phyloP scores from a whole-genome alignment of 495 filamentous ascomycete species.

The Penicillium salamii region DNA sequence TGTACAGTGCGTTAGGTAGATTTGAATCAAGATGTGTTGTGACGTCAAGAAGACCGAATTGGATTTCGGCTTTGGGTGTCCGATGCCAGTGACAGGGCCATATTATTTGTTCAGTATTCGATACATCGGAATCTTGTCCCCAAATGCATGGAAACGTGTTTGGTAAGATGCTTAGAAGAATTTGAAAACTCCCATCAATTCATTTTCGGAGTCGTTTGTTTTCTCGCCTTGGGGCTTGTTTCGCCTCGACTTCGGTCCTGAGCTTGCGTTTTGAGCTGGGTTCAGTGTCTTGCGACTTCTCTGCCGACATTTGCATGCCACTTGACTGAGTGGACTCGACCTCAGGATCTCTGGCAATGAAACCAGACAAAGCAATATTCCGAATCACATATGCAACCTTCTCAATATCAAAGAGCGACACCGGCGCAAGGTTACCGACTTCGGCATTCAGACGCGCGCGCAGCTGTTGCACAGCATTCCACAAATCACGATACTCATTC shows the following conservation, averaged over 20 bases:
- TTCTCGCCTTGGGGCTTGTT: background rate
- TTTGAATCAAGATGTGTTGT: background rate
- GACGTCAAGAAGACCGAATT: background rate
- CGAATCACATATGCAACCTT: constrained; percentile 62
- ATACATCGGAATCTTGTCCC: too few species aligned
- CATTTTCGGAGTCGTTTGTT: background rate
- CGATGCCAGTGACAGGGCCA: background rate
- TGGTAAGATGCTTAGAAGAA: too few species aligned
- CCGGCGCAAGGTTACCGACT: constrained; percentile 7
- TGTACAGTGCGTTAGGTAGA: too few species aligned
- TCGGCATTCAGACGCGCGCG: constrained; percentile 38
- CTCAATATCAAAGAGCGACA: constrained; percentile 61
- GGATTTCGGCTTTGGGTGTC: background rate
- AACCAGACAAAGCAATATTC: constrained; percentile 30
- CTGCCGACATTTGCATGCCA: background rate
- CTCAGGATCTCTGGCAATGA: background rate
- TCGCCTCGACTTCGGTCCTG: background rate
- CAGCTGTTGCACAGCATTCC: constrained; percentile 41
- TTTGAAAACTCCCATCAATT: background rate
- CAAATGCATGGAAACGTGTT: too few species aligned
- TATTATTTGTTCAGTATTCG: too few species aligned
- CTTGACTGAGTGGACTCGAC: background rate
- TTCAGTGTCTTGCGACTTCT: background rate
- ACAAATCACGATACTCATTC: constrained; percentile 60
- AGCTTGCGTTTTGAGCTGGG: background rate